Base-by-base conservation (phyloP, 441 rosid genomes). In the Gossypium schwendimanii region DNA sequence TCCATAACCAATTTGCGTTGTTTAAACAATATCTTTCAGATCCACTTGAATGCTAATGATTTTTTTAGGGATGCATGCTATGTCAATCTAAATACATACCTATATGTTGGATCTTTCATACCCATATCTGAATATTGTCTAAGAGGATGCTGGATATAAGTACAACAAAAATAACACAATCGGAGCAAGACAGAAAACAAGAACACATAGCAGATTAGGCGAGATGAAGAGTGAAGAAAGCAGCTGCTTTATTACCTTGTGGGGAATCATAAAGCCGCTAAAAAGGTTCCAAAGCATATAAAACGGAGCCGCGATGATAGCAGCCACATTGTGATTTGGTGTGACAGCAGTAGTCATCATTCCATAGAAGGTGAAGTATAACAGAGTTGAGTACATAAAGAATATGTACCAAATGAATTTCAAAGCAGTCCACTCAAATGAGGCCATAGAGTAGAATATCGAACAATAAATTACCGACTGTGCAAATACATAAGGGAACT, bases 211-310 rank as follows among this genome's bases (percentile, higher is more conserved):
- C 23, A 33, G 47, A 20, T 54, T 55, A 69, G 11, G 72, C 15
- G 5, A 69, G 39, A 21, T 58, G 24, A 65, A 23, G 11, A 69
- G 7, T 4, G 17, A 59, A 20, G 39, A 21, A 11, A 69, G 17
- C 65, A 55, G 5, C 60, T 45, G 23, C 6, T 49, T 71, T 9
- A 7, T 83, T 90, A 93, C 98, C 97, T 93, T 87, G 85, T 83
- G 87, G 39, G 98, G 90, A 81, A 95, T 95, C 98, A 91, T 91
- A 70, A 93, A 95, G 80, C 99, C 97, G 2, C 97, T 88, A 85
- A 95, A 95, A 81, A 95, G 97, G 85, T 95, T 93, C 99, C 99
- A 95, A 18, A 95, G 92, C 99, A 95, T 93, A 75, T 95, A 93
- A 80, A 87, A 91, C 1, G 99, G 99, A 1, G 98, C 99, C 52